phyloP scores from a whole-genome alignment of 208 protist genomes.

The Porcisia deanei region DNA sequence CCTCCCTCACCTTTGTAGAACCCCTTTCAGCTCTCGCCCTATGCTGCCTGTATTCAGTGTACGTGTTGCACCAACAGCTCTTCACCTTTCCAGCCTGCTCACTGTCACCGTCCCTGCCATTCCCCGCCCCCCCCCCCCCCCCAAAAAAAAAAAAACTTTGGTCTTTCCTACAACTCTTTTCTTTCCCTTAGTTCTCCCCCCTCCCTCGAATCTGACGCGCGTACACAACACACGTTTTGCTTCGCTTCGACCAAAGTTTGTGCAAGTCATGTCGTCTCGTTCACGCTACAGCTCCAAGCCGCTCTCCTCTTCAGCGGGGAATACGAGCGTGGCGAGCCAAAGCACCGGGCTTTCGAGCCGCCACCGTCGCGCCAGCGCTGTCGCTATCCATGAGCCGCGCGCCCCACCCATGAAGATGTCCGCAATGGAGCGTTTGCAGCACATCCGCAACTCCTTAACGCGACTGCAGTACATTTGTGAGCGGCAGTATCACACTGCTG shows the following conservation, averaged over 20 bases:
- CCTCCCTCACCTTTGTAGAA: neutral
- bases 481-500: slow-evolving; percentile 58
- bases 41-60: neutral
- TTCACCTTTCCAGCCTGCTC: neutral
- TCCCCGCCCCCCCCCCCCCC: no score
- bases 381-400: slow-evolving; percentile 31
- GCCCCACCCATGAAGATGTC: slow-evolving; percentile 72
- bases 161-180: no score
- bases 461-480: slow-evolving; percentile 82
- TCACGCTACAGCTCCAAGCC: slow-evolving; percentile 58
- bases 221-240: neutral
- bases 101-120: neutral
- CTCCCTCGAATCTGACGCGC: neutral
- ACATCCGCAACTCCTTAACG: slow-evolving; percentile 73
- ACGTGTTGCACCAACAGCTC: neutral
- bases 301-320: slow-evolving; percentile 53
- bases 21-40: neutral
- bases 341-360: slow-evolving; percentile 49
- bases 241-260: neutral
- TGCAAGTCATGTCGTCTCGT: slow-evolving; percentile 54
- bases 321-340: slow-evolving; percentile 48
- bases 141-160: no score
- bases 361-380: slow-evolving; percentile 40
- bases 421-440: slow-evolving; percentile 63
- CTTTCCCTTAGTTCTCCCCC: no score